phyloP scores from a whole-genome alignment of 306 rosid genomes.

The Acacia confusa region DNA sequence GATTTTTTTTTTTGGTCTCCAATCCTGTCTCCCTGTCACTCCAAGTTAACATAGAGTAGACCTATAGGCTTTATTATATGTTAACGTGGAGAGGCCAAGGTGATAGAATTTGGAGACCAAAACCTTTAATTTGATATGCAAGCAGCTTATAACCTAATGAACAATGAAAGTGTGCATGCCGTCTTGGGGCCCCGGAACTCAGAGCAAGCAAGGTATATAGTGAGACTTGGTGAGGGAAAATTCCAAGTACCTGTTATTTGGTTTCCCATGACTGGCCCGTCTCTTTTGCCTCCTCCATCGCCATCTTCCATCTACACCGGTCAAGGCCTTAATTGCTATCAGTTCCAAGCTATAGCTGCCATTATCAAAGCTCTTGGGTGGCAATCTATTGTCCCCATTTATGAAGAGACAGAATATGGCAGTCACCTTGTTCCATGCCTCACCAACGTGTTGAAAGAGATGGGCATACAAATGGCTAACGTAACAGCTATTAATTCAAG shows the following conservation, averaged over 20 bases:
- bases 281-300: conserved; percentile 30
- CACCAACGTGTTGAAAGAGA: not conserved
- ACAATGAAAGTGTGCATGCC: not conserved
- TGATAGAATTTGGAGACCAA: not conserved
- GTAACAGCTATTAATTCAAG: conserved; percentile 28
- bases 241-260: conserved; percentile 23
- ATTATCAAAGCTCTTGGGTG: not conserved
- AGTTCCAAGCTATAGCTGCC: not conserved
- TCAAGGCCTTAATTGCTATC: not conserved
- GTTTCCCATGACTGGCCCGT: conserved; percentile 39
- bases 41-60: too few species aligned
- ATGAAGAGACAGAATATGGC: not conserved
- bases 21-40: too few species aligned
- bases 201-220: not conserved
- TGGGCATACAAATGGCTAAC: not conserved
- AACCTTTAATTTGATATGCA: not conserved
- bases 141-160: not conserved
- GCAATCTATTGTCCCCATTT: not conserved
- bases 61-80: too few species aligned
- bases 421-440: not conserved
- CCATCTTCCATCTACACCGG: not conserved
- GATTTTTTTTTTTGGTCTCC: too few species aligned
- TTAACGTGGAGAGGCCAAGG: too few species aligned
- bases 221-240: not conserved
- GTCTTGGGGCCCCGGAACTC: not conserved